Percentiles rank a stretch among this genome's conserved stretches.
Conservation (phyloP, 345 rosid genomes). For the Camelina hispida region DNA sequence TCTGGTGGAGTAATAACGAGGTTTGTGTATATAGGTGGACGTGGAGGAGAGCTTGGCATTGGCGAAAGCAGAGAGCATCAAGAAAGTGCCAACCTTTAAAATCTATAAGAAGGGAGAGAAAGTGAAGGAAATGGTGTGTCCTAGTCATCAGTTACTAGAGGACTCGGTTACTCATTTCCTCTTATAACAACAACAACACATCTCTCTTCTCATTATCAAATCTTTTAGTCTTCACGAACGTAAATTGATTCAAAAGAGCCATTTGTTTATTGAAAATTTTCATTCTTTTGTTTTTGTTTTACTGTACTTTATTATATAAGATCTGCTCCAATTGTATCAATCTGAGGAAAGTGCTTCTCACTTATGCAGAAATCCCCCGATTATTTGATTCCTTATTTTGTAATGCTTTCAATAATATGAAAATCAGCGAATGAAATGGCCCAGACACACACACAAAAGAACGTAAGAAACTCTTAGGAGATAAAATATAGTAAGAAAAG, state of each 20-base stretch:
- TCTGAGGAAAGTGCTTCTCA: constrained; percentile 8
- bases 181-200: constrained; percentile 46
- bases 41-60: constrained; percentile 63
- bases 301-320: background rate
- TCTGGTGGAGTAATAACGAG: background rate
- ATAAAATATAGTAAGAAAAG: too few relatives aligned
- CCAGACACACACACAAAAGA: too few relatives aligned
- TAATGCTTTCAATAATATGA: background rate
- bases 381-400: background rate
- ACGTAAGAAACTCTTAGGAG: too few relatives aligned
- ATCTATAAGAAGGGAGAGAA: constrained; percentile 70
- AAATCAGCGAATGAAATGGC: too few relatives aligned
- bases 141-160: constrained; percentile 69
- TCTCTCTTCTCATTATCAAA: constrained; percentile 23
- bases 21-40: constrained; percentile 57
- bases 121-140: constrained; percentile 79
- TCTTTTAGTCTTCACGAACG: constrained; percentile 23
- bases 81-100: constrained; percentile 78
- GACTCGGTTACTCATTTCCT: constrained; percentile 64
- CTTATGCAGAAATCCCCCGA: background rate
- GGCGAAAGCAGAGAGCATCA: constrained; percentile 68
- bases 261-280: constrained; percentile 9
- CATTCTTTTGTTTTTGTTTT: constrained; percentile 1
- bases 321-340: background rate
- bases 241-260: constrained; percentile 25